Percentiles rank a stretch among this genome's conserved stretches.
phyloP scores from a whole-genome alignment of 2,329 filamentous ascomycete species.

The Cryphonectria parasitica region DNA sequence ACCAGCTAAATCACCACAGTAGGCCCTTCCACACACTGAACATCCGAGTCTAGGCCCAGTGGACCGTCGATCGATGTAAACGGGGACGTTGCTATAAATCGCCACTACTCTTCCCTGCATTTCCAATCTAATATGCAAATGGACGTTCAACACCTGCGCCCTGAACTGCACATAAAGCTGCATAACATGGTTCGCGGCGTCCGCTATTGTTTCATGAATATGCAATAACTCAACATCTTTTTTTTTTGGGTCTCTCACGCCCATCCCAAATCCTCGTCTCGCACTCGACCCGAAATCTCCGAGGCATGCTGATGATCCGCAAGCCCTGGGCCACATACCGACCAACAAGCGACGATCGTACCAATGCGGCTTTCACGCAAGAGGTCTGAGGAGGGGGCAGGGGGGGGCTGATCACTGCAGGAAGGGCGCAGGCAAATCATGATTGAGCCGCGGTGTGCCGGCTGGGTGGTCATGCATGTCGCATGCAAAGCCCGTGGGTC shows the following conservation, averaged over 20 bases:
- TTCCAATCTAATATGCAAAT: background rate
- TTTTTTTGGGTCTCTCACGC: background rate
- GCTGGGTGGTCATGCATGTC: background rate
- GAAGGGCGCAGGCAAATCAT: background rate
- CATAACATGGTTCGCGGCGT: background rate
- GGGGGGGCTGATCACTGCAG: background rate
- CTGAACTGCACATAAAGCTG: background rate
- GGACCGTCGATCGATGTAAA: slow-evolving; percentile 23
- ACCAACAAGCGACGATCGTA: background rate
- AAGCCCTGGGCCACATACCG: background rate
- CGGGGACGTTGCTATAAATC: slow-evolving; percentile 4
- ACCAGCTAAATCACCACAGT: slow-evolving; percentile 14
- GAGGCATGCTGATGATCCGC: slow-evolving; percentile 18
- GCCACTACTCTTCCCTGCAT: slow-evolving; percentile 7
- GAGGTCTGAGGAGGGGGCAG: background rate
- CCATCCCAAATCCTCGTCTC: background rate
- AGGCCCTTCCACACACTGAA: background rate
- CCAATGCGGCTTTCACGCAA: background rate
- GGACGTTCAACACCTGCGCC: background rate
- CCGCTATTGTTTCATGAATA: background rate
- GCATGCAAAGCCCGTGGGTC: background rate
- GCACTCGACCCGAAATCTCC: slow-evolving; percentile 19
- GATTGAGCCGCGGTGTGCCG: background rate
- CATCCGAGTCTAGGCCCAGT: slow-evolving; percentile 15
- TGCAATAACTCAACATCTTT: background rate